Percentiles rank a stretch among this genome's conserved stretches.
Evolutionary conservation across 805 yeast species (phyloP).

Genomic region (Wickerhamomyces sydowiorum): DNA sequence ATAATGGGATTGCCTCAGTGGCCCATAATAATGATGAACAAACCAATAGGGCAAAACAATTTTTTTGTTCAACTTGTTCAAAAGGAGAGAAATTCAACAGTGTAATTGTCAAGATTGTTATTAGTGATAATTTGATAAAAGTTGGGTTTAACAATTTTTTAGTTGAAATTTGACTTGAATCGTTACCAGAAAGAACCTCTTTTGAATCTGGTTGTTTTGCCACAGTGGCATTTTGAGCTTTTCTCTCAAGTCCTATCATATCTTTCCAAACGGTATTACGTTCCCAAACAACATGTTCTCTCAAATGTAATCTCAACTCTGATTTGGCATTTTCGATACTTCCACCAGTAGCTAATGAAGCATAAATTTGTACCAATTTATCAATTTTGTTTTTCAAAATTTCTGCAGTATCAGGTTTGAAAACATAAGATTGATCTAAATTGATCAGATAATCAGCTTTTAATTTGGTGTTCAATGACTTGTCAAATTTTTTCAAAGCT

Average conservation of each 20-base stretch:
- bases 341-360: slow-evolving; percentile 41
- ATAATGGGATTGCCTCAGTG: slow-evolving; percentile 87
- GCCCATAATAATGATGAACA: slow-evolving; percentile 92
- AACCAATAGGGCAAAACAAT: slow-evolving; percentile 79
- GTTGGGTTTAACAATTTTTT: slow-evolving; percentile 25
- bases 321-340: slow-evolving; percentile 37
- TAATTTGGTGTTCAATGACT: slow-evolving; percentile 58
- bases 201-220: slow-evolving; percentile 23
- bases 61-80: slow-evolving; percentile 50
- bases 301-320: slow-evolving; percentile 49
- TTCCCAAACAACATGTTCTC: slow-evolving; percentile 97
- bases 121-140: slow-evolving; percentile 38
- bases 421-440: slow-evolving; percentile 48
- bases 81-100: slow-evolving; percentile 49
- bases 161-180: slow-evolving; percentile 18
- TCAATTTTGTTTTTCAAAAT: slow-evolving; percentile 48
- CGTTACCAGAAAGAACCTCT: slow-evolving; percentile 21
- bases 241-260: slow-evolving; percentile 85
- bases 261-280: slow-evolving; percentile 98
- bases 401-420: slow-evolving; percentile 40
- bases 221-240: slow-evolving; percentile 66
- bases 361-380: slow-evolving; percentile 48
- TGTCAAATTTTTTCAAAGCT: slow-evolving; percentile 89
- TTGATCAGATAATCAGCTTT: slow-evolving; percentile 51
- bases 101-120: slow-evolving; percentile 40